Percentiles rank a stretch among this genome's conserved stretches.
These are phyloP conservation scores for Garcileccinum viscosum DNA, from an alignment of 1,284 basidiomycete species.

Conservation along the genomic window DNA sequence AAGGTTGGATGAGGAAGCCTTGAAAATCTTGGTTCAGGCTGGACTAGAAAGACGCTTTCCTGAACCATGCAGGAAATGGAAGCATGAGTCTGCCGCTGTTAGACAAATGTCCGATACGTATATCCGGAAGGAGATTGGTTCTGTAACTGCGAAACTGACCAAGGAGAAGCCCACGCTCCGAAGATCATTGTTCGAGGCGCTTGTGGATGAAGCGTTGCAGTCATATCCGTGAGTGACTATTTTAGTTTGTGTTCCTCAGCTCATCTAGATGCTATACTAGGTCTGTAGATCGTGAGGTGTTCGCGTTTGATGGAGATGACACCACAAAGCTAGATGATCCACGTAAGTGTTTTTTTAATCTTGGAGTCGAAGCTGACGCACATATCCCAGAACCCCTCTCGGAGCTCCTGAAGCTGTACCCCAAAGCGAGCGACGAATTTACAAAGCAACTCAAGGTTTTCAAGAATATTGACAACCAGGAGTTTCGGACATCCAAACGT, in stretches of 20 bases:
- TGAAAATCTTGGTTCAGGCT: constrained; percentile 37
- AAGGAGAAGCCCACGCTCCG: constrained; percentile 8
- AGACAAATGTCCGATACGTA: not conserved
- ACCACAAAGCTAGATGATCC: not conserved
- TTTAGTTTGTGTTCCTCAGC: not conserved
- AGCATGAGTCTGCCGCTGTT: constrained; percentile 13
- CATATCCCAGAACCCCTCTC: constrained; percentile 22
- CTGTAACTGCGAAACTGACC: not conserved
- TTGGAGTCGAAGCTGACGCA: not conserved
- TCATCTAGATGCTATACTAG: constrained; percentile 10
- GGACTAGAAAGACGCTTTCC: constrained; percentile 40
- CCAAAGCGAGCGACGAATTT: constrained; percentile 22
- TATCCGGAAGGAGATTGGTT: not conserved
- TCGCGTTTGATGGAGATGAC: not conserved
- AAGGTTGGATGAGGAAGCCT: constrained; percentile 33
- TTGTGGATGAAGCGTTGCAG: constrained; percentile 25
- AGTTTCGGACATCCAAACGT: constrained; percentile 30
- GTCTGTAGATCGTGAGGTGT: constrained; percentile 23
- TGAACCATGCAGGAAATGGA: constrained; percentile 30
- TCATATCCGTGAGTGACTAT: constrained; percentile 32
- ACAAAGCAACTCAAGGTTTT: constrained; percentile 1
- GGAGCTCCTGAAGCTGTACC: constrained; percentile 19
- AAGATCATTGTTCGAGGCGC: constrained; percentile 29
- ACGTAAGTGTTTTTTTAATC: constrained; percentile 15
- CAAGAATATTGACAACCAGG: not conserved